Base-by-base conservation (phyloP, 1,284 basidiomycete species). In the Heterobasidion irregulare region DNA sequence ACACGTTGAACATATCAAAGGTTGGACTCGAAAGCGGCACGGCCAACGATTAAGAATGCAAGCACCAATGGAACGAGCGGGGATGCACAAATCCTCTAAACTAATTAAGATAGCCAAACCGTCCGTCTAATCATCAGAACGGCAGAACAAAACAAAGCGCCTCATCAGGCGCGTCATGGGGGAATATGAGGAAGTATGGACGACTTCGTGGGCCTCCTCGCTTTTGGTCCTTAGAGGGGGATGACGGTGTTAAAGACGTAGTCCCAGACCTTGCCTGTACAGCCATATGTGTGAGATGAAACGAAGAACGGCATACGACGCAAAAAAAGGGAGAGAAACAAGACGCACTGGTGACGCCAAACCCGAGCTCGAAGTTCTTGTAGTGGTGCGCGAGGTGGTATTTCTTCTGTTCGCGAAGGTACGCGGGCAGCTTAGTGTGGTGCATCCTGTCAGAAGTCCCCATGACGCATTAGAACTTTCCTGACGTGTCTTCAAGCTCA, bases 301-400 rank as follows among this genome's bases (percentile, higher is more conserved):
- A 33, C 48, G 8, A 50, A 12, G 19, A 12, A 48, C 4, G 12
- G 19, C n/a, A 48, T 13, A 44, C 2, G 41, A 6, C 16, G 3
- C 13, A 7, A 19, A 44, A 44, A 47, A 26, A 18, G 15, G n/a
- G 50, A 8, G 54, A 53, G 48, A 53, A 56, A 18, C 34, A 2
- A 50, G 45, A 72, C 81, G 54, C 61, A 88, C 89, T 92, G 6
- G 89, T 98, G 18, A 99, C 96, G 50, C 96, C 96, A 66, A 96
- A 99, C n/a, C 94, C 96, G 50, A 98, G 86, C 68, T 98, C 94
- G 68, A 93, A 97, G 78, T 98, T 94, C 74, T 96, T 95, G 78
- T 95, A 98, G 71, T 98, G 96, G 68, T 98, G 95, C n/a, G 94
- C 94, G 61, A 99, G 83, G 66, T 99, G 96, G 67, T 98, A 98